These are phyloP conservation scores for Fusarium pilosicola DNA, from an alignment of 2,329 filamentous ascomycete genomes.

Conservation along the genomic window DNA sequence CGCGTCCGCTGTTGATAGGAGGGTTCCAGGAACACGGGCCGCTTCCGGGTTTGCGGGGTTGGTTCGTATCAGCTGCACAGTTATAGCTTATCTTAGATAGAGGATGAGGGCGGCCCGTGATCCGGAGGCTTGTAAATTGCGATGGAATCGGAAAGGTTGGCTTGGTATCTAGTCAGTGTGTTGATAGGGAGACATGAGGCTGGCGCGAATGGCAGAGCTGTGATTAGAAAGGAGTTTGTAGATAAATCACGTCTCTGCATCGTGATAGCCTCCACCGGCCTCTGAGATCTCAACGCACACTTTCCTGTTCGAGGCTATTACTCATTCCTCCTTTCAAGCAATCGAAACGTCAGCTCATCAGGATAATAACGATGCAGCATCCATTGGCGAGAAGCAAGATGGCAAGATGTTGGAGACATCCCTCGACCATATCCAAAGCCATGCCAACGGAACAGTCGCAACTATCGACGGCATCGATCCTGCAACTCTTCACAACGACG, in stretches of 20 bases:
- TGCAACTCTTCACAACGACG: background rate
- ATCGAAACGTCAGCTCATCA: background rate
- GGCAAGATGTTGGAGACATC: background rate
- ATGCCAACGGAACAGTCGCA: background rate
- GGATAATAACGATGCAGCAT: background rate
- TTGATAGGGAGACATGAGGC: background rate
- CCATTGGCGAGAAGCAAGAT: background rate
- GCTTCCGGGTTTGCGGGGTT: background rate
- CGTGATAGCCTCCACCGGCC: too few relatives aligned
- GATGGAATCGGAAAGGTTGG: background rate
- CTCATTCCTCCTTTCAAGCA: rapidly evolving
- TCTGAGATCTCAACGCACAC: rapidly evolving
- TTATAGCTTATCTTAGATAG: background rate
- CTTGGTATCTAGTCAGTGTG: background rate
- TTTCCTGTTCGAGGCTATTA: background rate
- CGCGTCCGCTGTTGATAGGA: background rate
- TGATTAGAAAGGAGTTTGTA: background rate
- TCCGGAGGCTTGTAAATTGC: background rate
- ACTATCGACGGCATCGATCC: background rate
- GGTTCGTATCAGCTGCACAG: background rate
- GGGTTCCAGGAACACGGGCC: background rate
- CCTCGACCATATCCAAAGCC: background rate
- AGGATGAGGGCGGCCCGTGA: background rate
- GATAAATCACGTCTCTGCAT: background rate
- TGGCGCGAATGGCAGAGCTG: background rate